phyloP scores from a whole-genome alignment of 1,284 basidiomycete species.

The Sanghuangporus weigelae region DNA sequence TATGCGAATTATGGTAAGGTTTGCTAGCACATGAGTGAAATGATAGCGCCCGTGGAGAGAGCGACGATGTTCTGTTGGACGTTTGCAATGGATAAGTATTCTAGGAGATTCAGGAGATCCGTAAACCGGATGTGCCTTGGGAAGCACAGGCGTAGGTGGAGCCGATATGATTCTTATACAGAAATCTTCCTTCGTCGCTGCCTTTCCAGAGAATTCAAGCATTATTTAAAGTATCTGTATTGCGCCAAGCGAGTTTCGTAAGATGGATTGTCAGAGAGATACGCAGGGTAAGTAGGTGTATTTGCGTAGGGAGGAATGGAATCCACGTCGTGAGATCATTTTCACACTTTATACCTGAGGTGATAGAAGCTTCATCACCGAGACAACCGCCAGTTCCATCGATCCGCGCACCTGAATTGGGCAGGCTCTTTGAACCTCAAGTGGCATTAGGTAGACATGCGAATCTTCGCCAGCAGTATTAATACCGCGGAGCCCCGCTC shows the following conservation, averaged over 20 bases:
- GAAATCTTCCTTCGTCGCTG: too few species aligned
- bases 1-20: neutral
- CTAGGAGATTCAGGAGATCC: neutral
- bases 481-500: too few species aligned
- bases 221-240: too few species aligned
- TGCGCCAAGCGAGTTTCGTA: neutral
- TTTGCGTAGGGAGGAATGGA: neutral
- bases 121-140: neutral
- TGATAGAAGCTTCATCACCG: neutral
- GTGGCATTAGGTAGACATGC: neutral
- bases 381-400: neutral
- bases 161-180: too few species aligned
- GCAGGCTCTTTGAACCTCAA: neutral
- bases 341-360: neutral
- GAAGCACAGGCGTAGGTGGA: neutral
- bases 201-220: too few species aligned
- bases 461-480: too few species aligned
- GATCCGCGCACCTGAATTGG: neutral
- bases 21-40: neutral
- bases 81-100: neutral
- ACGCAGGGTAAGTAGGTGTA: neutral
- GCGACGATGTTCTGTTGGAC: conserved; percentile 5
- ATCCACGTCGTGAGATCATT: neutral
- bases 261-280: neutral
- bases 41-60: neutral